Percentiles rank a stretch among this genome's conserved stretches.
These are phyloP conservation scores for Babesia sp. DNA, from an alignment of 169 alveolate species.

Conservation along the genomic window DNA sequence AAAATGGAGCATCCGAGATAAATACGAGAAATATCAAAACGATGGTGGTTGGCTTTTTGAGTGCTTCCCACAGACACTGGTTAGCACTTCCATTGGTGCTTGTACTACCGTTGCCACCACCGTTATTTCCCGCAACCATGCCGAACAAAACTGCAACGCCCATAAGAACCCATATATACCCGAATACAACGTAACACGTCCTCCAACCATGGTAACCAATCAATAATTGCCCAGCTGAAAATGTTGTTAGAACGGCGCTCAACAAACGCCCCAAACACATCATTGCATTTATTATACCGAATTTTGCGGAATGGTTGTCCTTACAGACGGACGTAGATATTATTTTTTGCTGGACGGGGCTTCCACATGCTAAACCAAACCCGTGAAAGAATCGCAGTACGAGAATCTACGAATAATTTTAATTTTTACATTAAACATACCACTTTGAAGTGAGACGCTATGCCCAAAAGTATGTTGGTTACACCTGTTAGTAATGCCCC, in stretches of 20 bases:
- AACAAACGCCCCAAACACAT: constrained; percentile 38
- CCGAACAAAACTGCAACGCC: neutral
- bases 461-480: constrained; percentile 76
- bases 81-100: neutral
- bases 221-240: neutral
- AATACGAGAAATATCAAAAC: constrained; percentile 42
- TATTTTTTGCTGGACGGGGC: constrained; percentile 32
- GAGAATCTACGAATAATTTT: constrained; percentile 16
- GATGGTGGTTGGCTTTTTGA: constrained; percentile 3
- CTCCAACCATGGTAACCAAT: constrained; percentile 50
- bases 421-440: constrained; percentile 11
- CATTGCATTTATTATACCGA: constrained; percentile 28
- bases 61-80: neutral
- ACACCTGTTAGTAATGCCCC: constrained; percentile 87
- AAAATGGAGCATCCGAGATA: constrained; percentile 87
- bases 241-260: constrained; percentile 23
- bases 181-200: constrained; percentile 14
- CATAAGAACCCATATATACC: constrained; percentile 23
- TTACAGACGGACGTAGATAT: neutral
- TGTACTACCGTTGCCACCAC: neutral
- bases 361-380: constrained; percentile 29
- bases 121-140: neutral
- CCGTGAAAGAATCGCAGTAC: constrained; percentile 46
- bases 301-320: neutral
- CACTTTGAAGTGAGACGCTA: constrained; percentile 12